A percentile compares a stretch with the other conserved stretches of the same genome.
phyloP scores from a whole-genome alignment of 1,139 yeast genomes.

The Hanseniaspora sp. region DNA sequence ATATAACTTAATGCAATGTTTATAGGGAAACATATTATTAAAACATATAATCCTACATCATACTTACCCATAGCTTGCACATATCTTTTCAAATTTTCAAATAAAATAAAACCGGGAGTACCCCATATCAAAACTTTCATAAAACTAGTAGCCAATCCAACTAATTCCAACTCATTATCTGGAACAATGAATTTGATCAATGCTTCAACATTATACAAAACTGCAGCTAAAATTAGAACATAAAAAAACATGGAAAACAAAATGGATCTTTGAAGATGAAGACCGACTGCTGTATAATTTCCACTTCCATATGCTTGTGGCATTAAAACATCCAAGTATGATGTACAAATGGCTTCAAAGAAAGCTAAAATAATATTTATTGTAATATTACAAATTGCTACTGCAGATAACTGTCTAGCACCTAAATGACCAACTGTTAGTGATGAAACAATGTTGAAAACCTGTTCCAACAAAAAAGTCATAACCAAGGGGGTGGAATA shows the following conservation, averaged over 20 bases:
- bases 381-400: slow-evolving; percentile 79
- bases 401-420: slow-evolving; percentile 63
- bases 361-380: slow-evolving; percentile 74
- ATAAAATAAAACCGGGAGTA: slow-evolving; percentile 74
- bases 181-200: slow-evolving; percentile 45
- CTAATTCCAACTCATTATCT: slow-evolving; percentile 45
- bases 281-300: slow-evolving; percentile 47
- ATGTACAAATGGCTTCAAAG: slow-evolving; percentile 79
- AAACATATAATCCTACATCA: slow-evolving; percentile 75
- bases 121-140: slow-evolving; percentile 59
- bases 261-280: slow-evolving; percentile 55
- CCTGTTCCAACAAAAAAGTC: slow-evolving; percentile 60
- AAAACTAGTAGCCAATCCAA: slow-evolving; percentile 51
- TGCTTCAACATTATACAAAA: slow-evolving; percentile 57
- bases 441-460: slow-evolving; percentile 59
- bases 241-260: slow-evolving; percentile 44
- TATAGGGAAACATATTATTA: slow-evolving; percentile 68
- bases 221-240: slow-evolving; percentile 45
- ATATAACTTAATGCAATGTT: slow-evolving; percentile 61
- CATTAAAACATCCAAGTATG: slow-evolving; percentile 67
- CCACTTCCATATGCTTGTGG: slow-evolving; percentile 77
- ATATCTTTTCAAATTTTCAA: slow-evolving; percentile 72
- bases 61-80: slow-evolving; percentile 87
- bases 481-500: slow-evolving; percentile 55
- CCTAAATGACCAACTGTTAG: slow-evolving; percentile 67